Conservation (phyloP, 2,329 filamentous ascomycete species). For the Diaporthe sp. region DNA sequence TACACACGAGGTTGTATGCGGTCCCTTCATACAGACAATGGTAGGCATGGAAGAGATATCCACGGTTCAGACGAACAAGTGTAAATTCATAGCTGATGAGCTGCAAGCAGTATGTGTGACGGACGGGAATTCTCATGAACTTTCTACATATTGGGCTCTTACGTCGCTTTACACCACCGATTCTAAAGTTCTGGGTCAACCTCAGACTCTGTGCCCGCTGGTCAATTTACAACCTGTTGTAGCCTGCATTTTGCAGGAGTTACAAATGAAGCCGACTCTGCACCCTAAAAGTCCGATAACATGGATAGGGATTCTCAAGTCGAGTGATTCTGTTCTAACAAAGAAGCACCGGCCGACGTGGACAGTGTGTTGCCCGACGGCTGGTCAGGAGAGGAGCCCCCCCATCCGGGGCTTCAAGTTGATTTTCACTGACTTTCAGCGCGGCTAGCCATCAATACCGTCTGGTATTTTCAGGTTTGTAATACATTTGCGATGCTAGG, state of each 20-base stretch:
- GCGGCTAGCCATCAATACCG: background rate
- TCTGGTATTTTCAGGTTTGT: background rate
- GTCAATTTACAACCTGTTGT: constrained; percentile 61
- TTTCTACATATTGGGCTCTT: constrained; percentile 48
- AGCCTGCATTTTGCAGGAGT: constrained; percentile 58
- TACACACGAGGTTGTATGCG: too few species aligned
- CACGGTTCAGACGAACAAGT: too few species aligned
- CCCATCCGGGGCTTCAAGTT: constrained; percentile 41
- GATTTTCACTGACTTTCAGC: background rate
- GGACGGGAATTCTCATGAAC: background rate
- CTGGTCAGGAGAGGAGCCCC: constrained; percentile 58
- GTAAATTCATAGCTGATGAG: background rate
- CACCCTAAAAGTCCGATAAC: constrained; percentile 24
- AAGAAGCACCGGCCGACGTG: constrained; percentile 40
- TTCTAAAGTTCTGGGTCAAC: constrained; percentile 47
- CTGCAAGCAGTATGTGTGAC: background rate
- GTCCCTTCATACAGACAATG: too few species aligned
- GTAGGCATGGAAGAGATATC: too few species aligned
- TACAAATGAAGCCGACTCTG: constrained; percentile 47
- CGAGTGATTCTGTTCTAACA: background rate
- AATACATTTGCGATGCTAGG: background rate
- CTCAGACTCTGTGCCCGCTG: constrained; percentile 47
- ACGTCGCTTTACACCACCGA: constrained; percentile 53
- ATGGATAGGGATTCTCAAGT: constrained; percentile 31
- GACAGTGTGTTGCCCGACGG: constrained; percentile 56